phyloP scores from a whole-genome alignment of 805 yeast genomes.

The Metschnikowia cerradonensis region DNA sequence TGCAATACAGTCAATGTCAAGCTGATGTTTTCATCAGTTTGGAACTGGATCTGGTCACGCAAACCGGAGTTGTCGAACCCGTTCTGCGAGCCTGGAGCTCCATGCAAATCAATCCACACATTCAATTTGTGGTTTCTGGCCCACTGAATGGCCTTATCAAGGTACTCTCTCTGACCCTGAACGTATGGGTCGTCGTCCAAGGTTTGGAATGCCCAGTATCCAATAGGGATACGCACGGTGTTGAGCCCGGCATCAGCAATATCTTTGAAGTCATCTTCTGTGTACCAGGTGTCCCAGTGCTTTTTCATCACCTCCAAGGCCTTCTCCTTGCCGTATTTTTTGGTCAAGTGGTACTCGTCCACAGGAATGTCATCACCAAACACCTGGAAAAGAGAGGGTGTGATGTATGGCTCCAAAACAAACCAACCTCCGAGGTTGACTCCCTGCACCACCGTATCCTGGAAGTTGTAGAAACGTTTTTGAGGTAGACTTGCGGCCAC shows the following conservation, averaged over 20 bases:
- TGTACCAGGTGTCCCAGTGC: slow-evolving; percentile 80
- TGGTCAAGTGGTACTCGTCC: slow-evolving; percentile 74
- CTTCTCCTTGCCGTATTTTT: slow-evolving; percentile 55
- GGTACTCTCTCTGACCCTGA: slow-evolving; percentile 68
- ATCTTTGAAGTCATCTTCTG: slow-evolving; percentile 62
- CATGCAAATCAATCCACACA: slow-evolving; percentile 91
- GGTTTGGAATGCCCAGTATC: slow-evolving; percentile 84
- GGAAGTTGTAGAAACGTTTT: slow-evolving; percentile 29
- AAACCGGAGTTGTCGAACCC: slow-evolving; percentile 94
- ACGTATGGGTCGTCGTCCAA: slow-evolving; percentile 78
- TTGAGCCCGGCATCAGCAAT: slow-evolving; percentile 68
- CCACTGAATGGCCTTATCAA: slow-evolving; percentile 80
- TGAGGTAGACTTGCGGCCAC: slow-evolving; percentile 12
- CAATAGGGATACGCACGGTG: slow-evolving; percentile 85
- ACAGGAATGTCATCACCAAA: slow-evolving; percentile 57
- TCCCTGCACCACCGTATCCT: slow-evolving; percentile 48
- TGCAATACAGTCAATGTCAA: slow-evolving; percentile 55
- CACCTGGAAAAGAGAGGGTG: slow-evolving; percentile 67
- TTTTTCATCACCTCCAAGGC: slow-evolving; percentile 45
- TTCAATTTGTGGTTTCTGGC: slow-evolving; percentile 55
- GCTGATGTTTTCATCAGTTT: slow-evolving; percentile 13
- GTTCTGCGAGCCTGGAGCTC: slow-evolving; percentile 95
- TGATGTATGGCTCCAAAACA: slow-evolving; percentile 80
- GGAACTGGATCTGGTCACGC: slow-evolving; percentile 45
- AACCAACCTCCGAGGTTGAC: slow-evolving; percentile 91